Evolutionary conservation across 805 yeast genomes (phyloP).

Genomic region (Suhomyces pyralidae): DNA sequence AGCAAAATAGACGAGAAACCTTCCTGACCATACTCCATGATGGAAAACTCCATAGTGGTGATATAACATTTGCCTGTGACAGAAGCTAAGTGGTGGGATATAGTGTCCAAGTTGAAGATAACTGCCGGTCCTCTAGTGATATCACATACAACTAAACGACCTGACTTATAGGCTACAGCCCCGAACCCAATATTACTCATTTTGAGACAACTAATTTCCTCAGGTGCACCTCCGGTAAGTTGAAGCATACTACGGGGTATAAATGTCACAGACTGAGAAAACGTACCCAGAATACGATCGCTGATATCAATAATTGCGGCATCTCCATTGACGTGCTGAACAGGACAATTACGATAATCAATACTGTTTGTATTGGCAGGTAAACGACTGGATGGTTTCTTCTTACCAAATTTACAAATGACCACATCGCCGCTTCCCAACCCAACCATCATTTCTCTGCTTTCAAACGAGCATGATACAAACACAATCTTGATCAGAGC

Average conservation of each 20-base stretch:
- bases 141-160: conserved; percentile 74
- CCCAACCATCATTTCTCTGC: conserved; percentile 72
- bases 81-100: conserved; percentile 29
- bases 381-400: conserved; percentile 20
- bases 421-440: conserved; percentile 69
- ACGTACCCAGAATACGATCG: conserved; percentile 48
- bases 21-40: conserved; percentile 65
- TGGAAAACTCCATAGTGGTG: conserved; percentile 69
- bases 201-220: conserved; percentile 54
- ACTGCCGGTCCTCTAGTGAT: conserved; percentile 70
- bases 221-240: conserved; percentile 23
- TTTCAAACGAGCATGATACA: conserved; percentile 74
- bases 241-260: conserved; percentile 32
- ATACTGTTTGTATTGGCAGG: conserved; percentile 10
- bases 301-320: conserved; percentile 48
- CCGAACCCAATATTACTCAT: conserved; percentile 81
- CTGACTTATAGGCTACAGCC: conserved; percentile 72
- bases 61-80: conserved; percentile 35
- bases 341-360: conserved; percentile 28
- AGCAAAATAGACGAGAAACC: conserved; percentile 69
- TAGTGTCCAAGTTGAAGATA: conserved; percentile 42
- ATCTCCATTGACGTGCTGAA: conserved; percentile 32
- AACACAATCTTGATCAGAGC: conserved; percentile 46
- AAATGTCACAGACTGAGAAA: conserved; percentile 29
- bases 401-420: conserved; percentile 63